phyloP scores from a whole-genome alignment of 2,329 filamentous ascomycete species.

The Neurospora crassa region DNA sequence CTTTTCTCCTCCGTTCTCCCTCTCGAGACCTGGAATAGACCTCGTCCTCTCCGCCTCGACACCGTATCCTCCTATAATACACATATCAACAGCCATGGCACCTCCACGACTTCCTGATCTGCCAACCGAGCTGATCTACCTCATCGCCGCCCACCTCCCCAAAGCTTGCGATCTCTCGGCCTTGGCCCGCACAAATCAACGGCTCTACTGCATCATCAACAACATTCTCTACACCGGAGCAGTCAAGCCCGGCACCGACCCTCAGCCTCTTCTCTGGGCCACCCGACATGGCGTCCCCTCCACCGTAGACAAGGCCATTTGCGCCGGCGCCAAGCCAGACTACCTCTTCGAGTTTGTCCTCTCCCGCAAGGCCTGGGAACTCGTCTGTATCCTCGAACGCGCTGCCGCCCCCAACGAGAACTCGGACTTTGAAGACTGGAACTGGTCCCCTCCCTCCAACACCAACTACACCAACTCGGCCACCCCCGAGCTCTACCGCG shows the following conservation, averaged over 20 bases:
- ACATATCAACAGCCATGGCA: neutral
- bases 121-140: slow-evolving; percentile 12
- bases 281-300: slow-evolving; percentile 3
- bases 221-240: slow-evolving; percentile 10
- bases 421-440: neutral
- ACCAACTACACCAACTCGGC: neutral
- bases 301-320: slow-evolving; percentile 12
- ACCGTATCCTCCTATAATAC: neutral
- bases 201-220: slow-evolving; percentile 6
- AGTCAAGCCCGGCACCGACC: neutral
- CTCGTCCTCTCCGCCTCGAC: neutral
- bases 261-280: slow-evolving; percentile 13
- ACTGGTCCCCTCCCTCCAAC: neutral
- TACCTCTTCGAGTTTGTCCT: slow-evolving; percentile 1
- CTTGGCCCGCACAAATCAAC: slow-evolving; percentile 9
- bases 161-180: slow-evolving; percentile 5
- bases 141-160: slow-evolving; percentile 8
- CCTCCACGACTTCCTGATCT: neutral
- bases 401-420: neutral
- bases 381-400: neutral
- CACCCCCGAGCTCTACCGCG: neutral
- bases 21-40: neutral
- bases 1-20: neutral
- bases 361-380: neutral
- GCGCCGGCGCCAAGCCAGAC: slow-evolving; percentile 11